Evolutionary conservation across 495 filamentous ascomycete species (phyloP), one percentile per base, ranked within the genome.

Genomic region (Penicillium coprophilum): DNA sequence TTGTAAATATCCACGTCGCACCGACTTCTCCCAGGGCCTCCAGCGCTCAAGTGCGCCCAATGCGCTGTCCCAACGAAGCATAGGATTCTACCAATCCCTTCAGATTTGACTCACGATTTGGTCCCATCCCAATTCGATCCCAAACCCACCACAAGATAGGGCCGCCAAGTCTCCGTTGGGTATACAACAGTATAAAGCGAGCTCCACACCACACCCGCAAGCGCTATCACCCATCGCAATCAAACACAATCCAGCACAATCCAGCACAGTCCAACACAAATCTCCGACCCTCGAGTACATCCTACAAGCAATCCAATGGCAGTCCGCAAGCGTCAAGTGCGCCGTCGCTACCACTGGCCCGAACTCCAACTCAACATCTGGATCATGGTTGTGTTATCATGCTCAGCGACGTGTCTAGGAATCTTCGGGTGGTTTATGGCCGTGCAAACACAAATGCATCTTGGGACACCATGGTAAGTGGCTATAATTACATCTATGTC

Each of bases 331-430:
- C 67, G 67, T 55, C 68, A 47, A 38, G 46, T 53, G 19, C 77
- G 85, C 31, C 84, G 88, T 57, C 84, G 82, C 57, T 97, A 96
- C 80, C 87, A 87, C 80, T 99, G 94, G 94, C 95, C 95, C 3
- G 90, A 95, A 64, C 74, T 89, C 53, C 90, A 95, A 69, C 82
- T 99, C 51, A 96, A 96, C 69, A 74, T 97, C 61, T 96, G 95
- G 89, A 86, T 95, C 60, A 79, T 97, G 59, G 80, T 95, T 61
- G 91, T 97, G 76, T 78, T 97, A 1, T 83, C 87, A 1, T 85
- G 88, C 6, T 86, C 87, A 1, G 82, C 87, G 55, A 86, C 85
- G 53, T 88, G 92, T 46, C 81, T 97, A 23, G 95, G 93, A 11
- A 83, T 96, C n/a, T 92, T 91, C 66, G 80, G 87, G 7, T 86